These are phyloP conservation scores for Delonix regia DNA, from an alignment of 306 rosid species.

Conservation along the genomic window DNA sequence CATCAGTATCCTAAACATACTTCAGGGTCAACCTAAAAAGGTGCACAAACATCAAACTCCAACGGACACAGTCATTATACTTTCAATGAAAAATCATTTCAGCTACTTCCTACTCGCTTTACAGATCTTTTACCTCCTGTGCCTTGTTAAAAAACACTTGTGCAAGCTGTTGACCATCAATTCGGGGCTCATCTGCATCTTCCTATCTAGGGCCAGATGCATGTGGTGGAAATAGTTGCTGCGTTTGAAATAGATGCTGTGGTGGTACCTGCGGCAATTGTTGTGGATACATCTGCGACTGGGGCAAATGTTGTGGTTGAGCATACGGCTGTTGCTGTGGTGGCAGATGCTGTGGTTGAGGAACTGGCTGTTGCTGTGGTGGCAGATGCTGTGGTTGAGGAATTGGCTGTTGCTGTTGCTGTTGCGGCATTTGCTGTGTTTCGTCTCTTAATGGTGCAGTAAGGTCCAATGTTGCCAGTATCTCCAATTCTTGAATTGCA, in stretches of 20 bases:
- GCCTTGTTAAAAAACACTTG: slow-evolving; percentile 44
- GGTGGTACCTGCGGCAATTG: not conserved
- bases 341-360: slow-evolving; percentile 1
- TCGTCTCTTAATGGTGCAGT: slow-evolving; percentile 55
- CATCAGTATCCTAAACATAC: slow-evolving; percentile 39
- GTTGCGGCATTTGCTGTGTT: slow-evolving; percentile 12
- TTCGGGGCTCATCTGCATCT: slow-evolving; percentile 36
- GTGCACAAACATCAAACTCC: slow-evolving; percentile 50
- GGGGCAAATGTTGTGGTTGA: not conserved
- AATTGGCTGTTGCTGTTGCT: not conserved
- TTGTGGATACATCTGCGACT: not conserved
- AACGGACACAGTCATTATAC: slow-evolving; percentile 50
- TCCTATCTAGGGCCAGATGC: slow-evolving; percentile 42
- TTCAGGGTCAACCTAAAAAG: slow-evolving; percentile 34
- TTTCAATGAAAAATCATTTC: slow-evolving; percentile 61
- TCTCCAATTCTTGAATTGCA: slow-evolving; percentile 71
- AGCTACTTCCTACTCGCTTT: slow-evolving; percentile 67
- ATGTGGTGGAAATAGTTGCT: slow-evolving; percentile 39
- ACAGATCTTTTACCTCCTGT: slow-evolving; percentile 55
- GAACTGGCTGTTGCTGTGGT: not conserved
- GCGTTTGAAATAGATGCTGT: not conserved
- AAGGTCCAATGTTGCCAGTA: slow-evolving; percentile 61
- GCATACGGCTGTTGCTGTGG: not conserved
- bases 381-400: not conserved
- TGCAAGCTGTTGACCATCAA: slow-evolving; percentile 41